phyloP scores from a whole-genome alignment of 345 rosid species.

The Acer campestre region DNA sequence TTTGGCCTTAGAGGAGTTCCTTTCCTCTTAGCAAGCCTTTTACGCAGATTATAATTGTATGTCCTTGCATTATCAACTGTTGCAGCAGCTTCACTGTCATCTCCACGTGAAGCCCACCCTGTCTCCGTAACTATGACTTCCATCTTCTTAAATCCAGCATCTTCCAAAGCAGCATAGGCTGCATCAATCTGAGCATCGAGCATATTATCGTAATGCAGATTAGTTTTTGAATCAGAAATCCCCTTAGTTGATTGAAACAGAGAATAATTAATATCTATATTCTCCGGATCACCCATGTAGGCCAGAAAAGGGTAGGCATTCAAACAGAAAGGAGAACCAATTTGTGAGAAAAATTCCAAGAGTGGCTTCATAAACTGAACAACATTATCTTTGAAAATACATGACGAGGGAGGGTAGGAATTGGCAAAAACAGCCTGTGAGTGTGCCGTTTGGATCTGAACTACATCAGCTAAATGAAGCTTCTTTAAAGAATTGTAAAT shows the following conservation, averaged over 20 bases:
- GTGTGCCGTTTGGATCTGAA: constrained; percentile 90
- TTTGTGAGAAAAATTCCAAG: constrained; percentile 70
- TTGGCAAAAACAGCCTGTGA: constrained; percentile 86
- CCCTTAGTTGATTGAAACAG: constrained; percentile 80
- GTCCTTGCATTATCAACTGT: constrained; percentile 79
- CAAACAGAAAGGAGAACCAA: constrained; percentile 93
- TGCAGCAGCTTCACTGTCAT: constrained; percentile 83
- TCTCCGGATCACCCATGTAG: constrained; percentile 63
- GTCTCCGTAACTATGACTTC: constrained; percentile 93
- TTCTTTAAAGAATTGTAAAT: constrained; percentile 62
- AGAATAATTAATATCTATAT: constrained; percentile 93
- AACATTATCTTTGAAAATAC: constrained; percentile 64
- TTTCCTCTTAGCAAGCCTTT: constrained; percentile 91
- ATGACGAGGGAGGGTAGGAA: constrained; percentile 94
- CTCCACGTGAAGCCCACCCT: constrained; percentile 97
- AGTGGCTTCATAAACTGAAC: constrained; percentile 87
- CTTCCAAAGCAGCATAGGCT: constrained; percentile 79
- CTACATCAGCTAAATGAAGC: constrained; percentile 54
- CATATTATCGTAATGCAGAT: constrained; percentile 90
- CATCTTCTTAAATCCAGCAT: constrained; percentile 83
- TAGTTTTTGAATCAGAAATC: constrained; percentile 62
- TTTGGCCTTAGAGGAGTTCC: constrained; percentile 94
- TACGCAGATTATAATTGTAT: constrained; percentile 85
- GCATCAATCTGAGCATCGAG: constrained; percentile 99
- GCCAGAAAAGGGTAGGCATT: constrained; percentile 96